Conservation (phyloP, 176 grass and related monocot genomes). For the Musa beccarii region DNA sequence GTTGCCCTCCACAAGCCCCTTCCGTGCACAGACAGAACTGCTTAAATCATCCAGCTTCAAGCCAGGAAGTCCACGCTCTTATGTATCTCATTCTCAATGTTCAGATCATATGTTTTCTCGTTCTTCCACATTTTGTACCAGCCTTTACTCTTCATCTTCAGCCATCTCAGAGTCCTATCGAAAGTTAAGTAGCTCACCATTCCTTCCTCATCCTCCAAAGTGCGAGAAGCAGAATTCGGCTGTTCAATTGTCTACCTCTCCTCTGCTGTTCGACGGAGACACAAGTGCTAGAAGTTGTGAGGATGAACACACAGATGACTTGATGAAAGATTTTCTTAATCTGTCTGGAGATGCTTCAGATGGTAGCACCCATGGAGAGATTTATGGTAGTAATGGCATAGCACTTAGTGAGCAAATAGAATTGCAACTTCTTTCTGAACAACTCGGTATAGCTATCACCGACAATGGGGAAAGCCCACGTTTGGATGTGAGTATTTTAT, state of each 20-base stretch:
- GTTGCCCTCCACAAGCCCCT: constrained; percentile 43
- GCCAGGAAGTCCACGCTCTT: constrained; percentile 41
- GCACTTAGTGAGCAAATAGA: constrained; percentile 37
- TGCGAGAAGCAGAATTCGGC: constrained; percentile 34
- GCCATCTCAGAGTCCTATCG: constrained; percentile 26
- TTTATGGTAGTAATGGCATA: neutral
- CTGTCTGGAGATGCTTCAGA: constrained; percentile 65
- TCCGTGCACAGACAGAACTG: constrained; percentile 29
- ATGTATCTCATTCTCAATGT: constrained; percentile 16
- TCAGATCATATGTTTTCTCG: constrained; percentile 32
- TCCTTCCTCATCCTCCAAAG: constrained; percentile 72
- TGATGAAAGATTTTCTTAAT: constrained; percentile 56
- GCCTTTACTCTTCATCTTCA: constrained; percentile 39
- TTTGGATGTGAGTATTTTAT: constrained; percentile 52
- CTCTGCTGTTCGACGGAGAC: constrained; percentile 30
- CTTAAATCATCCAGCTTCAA: constrained; percentile 18
- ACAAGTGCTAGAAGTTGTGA: constrained; percentile 28
- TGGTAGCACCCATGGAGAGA: constrained; percentile 33
- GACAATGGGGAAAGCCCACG: constrained; percentile 57
- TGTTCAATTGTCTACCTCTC: constrained; percentile 32
- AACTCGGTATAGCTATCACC: constrained; percentile 58
- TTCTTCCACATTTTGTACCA: constrained; percentile 69
- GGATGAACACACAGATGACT: constrained; percentile 29
- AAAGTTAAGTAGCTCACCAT: constrained; percentile 43
- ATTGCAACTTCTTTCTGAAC: constrained; percentile 64